These are phyloP conservation scores for Nidula niveotomentosa DNA, from an alignment of 1,284 basidiomycete species.

Conservation along the genomic window DNA sequence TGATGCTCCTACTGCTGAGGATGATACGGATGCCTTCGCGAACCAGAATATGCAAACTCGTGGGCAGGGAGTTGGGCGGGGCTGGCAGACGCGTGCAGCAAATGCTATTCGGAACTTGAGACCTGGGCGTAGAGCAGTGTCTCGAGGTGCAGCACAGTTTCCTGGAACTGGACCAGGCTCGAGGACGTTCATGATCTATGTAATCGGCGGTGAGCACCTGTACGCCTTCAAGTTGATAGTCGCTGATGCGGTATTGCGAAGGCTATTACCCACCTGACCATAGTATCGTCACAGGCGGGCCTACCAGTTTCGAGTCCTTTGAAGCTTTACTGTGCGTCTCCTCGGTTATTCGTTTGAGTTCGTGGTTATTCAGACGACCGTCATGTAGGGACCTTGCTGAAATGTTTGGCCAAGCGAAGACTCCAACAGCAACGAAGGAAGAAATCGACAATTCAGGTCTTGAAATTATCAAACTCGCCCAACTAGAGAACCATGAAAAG, in stretches of 20 bases:
- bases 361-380: conserved; percentile 6
- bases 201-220: conserved; percentile 63
- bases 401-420: conserved; percentile 74
- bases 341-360: conserved; percentile 5
- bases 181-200: conserved; percentile 78
- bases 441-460: conserved; percentile 83
- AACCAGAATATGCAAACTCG: conserved; percentile 6
- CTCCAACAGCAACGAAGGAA: conserved; percentile 75
- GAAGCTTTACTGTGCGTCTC: conserved; percentile 67
- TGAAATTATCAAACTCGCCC: conserved; percentile 60
- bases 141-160: background rate
- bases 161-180: conserved; percentile 39
- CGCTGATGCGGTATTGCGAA: conserved; percentile 15
- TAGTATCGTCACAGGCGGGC: conserved; percentile 73
- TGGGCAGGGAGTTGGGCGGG: conserved; percentile 16
- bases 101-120: conserved; percentile 57
- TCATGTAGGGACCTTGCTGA: conserved; percentile 69
- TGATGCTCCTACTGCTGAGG: conserved; percentile 6
- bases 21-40: conserved; percentile 1
- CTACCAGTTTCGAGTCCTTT: conserved; percentile 74
- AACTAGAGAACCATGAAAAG: conserved; percentile 53
- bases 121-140: conserved; percentile 33
- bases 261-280: conserved; percentile 89
- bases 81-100: conserved; percentile 52
- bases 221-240: background rate